These are phyloP conservation scores for Rosa lucieae DNA, from an alignment of 306 rosid genomes.

Conservation along the genomic window DNA sequence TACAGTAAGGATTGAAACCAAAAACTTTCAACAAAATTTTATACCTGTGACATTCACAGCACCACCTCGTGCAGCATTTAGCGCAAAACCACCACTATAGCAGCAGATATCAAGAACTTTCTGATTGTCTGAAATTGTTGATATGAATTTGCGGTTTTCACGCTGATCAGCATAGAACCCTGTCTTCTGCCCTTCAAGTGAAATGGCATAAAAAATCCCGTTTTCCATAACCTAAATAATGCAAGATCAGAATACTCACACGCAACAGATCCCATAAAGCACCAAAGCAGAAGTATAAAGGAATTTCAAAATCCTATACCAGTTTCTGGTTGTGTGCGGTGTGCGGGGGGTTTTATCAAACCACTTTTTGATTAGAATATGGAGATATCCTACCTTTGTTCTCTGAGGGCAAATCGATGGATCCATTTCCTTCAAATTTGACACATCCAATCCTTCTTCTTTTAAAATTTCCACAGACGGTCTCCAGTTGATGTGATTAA, in stretches of 20 bases:
- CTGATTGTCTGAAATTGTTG: constrained; percentile 63
- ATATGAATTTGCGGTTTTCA: constrained; percentile 77
- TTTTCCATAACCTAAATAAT: constrained; percentile 66
- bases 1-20: not conserved
- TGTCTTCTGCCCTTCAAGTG: constrained; percentile 90
- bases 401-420: constrained; percentile 62
- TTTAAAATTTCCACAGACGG: constrained; percentile 80
- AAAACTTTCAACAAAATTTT: not conserved
- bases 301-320: constrained; percentile 13
- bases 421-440: constrained; percentile 45
- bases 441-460: constrained; percentile 78
- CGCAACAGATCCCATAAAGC: constrained; percentile 20
- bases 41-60: constrained; percentile 82
- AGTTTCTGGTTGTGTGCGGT: not conserved
- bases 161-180: constrained; percentile 98
- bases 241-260: constrained; percentile 17
- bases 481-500: constrained; percentile 80
- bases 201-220: constrained; percentile 68
- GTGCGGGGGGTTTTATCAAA: not conserved
- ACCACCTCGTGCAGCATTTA: constrained; percentile 78
- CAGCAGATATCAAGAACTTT: constrained; percentile 93
- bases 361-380: constrained; percentile 8
- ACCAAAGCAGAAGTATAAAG: not conserved
- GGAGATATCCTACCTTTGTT: constrained; percentile 54
- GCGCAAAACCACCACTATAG: constrained; percentile 91